Evolutionary conservation across 2,329 filamentous ascomycete genomes (phyloP).

Genomic region (Fusarium sambucinum): DNA sequence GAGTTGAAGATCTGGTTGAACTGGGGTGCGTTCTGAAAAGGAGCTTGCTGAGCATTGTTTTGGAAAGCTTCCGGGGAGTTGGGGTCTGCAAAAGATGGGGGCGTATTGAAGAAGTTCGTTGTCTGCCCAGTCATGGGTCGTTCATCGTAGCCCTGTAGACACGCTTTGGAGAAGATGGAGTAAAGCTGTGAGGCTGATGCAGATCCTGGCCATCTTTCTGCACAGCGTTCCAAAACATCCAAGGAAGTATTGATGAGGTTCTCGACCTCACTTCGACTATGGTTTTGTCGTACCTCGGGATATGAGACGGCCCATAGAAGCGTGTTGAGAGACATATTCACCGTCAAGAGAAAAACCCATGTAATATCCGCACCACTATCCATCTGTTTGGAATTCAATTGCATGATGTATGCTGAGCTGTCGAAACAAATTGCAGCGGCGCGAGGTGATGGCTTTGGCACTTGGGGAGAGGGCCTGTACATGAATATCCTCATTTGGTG

Average conservation of each 20-base stretch:
- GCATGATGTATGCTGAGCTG: slow-evolving; percentile 83
- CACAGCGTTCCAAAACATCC: slow-evolving; percentile 82
- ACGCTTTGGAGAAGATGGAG: slow-evolving; percentile 84
- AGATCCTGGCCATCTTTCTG: slow-evolving; percentile 92
- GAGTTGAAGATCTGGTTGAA: slow-evolving; percentile 71
- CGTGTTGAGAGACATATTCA: slow-evolving; percentile 93
- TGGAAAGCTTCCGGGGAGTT: slow-evolving; percentile 51
- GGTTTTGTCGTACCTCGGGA: slow-evolving; percentile 79
- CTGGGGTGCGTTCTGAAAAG: slow-evolving; percentile 63
- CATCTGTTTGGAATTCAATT: slow-evolving; percentile 84
- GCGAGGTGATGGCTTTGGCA: slow-evolving; percentile 83
- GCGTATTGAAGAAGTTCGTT: slow-evolving; percentile 52
- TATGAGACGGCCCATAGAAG: slow-evolving; percentile 94
- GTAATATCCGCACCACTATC: slow-evolving; percentile 83
- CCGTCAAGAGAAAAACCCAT: slow-evolving; percentile 89
- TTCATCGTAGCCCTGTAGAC: slow-evolving; percentile 86
- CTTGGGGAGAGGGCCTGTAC: slow-evolving; percentile 90
- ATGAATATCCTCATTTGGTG: slow-evolving; percentile 91
- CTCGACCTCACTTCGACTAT: slow-evolving; percentile 81
- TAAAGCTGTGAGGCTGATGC: slow-evolving; percentile 87
- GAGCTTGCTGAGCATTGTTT: slow-evolving; percentile 51
- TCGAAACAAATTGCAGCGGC: slow-evolving; percentile 87
- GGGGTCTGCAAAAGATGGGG: slow-evolving; percentile 50
- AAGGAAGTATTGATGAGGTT: slow-evolving; percentile 79
- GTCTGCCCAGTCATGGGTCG: slow-evolving; percentile 50